Conservation (phyloP, 2,329 filamentous ascomycete species). For the Macrophomina phaseolina region DNA sequence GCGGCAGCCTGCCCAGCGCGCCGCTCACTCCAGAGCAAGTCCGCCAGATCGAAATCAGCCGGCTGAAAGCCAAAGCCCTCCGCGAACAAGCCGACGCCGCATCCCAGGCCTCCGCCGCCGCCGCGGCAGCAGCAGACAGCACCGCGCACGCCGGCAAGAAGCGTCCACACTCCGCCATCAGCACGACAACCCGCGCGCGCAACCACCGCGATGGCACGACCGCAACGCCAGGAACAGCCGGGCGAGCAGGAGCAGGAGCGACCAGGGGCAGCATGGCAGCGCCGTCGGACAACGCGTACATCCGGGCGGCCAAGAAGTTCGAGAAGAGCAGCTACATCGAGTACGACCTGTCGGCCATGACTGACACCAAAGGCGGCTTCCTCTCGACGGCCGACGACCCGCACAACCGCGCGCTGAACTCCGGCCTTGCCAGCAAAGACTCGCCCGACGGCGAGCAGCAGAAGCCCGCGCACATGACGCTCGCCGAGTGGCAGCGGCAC, state of each 20-base stretch:
- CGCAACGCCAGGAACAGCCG: slow-evolving; percentile 40
- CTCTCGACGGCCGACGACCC: slow-evolving; percentile 91
- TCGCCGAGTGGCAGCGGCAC: slow-evolving; percentile 88
- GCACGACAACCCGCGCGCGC: slow-evolving; percentile 57
- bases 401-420: slow-evolving; percentile 76
- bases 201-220: slow-evolving; percentile 73
- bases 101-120: slow-evolving; percentile 25
- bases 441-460: slow-evolving; percentile 56
- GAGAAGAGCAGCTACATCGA: slow-evolving; percentile 81
- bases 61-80: slow-evolving; percentile 86
- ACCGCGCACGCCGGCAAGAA: slow-evolving; percentile 66
- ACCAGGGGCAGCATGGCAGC: slow-evolving; percentile 43
- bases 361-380: slow-evolving; percentile 96
- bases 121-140: slow-evolving; percentile 33
- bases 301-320: slow-evolving; percentile 81
- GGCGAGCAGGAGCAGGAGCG: slow-evolving; percentile 29
- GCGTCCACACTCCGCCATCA: slow-evolving; percentile 69
- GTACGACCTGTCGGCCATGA: slow-evolving; percentile 98
- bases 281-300: slow-evolving; percentile 48
- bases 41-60: slow-evolving; percentile 75
- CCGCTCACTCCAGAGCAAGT: slow-evolving; percentile 67
- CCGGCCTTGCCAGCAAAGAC: slow-evolving; percentile 45
- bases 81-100: slow-evolving; percentile 71
- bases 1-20: slow-evolving; percentile 45
- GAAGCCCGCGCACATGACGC: slow-evolving; percentile 85